phyloP scores from a whole-genome alignment of 805 yeast species.

The Saccharomycopsis microspora region DNA sequence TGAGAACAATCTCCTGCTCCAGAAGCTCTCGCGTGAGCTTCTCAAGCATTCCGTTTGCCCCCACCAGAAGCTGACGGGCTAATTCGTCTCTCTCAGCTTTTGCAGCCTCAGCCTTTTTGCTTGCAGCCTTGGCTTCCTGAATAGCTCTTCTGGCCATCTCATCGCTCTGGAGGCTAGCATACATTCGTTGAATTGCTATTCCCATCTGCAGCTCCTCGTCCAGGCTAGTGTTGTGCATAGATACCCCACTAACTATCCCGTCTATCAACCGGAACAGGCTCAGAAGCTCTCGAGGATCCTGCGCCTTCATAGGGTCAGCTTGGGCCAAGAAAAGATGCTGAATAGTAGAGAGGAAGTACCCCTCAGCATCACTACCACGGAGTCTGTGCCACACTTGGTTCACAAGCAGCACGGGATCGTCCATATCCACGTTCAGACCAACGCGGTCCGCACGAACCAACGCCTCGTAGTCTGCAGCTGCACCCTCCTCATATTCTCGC shows the following conservation, averaged over 20 bases:
- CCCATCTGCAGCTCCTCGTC: constrained; percentile 45
- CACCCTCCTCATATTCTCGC: constrained; percentile 16
- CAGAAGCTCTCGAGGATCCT: constrained; percentile 31
- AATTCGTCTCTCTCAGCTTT: constrained; percentile 39
- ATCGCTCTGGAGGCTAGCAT: constrained; percentile 59
- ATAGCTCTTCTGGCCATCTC: constrained; percentile 61
- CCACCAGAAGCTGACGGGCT: constrained; percentile 41
- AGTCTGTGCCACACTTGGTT: constrained; percentile 46
- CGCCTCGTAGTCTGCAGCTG: constrained; percentile 12
- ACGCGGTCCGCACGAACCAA: constrained; percentile 24
- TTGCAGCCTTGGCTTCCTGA: constrained; percentile 35
- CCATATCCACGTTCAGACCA: constrained; percentile 42
- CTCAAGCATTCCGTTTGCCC: constrained; percentile 56
- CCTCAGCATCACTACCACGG: constrained; percentile 47
- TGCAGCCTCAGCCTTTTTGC: constrained; percentile 31
- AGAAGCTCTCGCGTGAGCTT: constrained; percentile 42
- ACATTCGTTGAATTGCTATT: constrained; percentile 52
- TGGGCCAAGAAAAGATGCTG: constrained; percentile 50
- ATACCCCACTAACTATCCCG: constrained; percentile 41
- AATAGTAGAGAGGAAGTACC: constrained; percentile 46
- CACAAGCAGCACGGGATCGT: constrained; percentile 63
- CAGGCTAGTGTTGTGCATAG: constrained; percentile 23
- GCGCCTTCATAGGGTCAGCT: constrained; percentile 35
- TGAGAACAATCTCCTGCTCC: constrained; percentile 47
- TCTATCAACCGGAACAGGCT: constrained; percentile 47